Conservation (phyloP, 2,329 filamentous ascomycete species). For the Xylaria sp. region DNA sequence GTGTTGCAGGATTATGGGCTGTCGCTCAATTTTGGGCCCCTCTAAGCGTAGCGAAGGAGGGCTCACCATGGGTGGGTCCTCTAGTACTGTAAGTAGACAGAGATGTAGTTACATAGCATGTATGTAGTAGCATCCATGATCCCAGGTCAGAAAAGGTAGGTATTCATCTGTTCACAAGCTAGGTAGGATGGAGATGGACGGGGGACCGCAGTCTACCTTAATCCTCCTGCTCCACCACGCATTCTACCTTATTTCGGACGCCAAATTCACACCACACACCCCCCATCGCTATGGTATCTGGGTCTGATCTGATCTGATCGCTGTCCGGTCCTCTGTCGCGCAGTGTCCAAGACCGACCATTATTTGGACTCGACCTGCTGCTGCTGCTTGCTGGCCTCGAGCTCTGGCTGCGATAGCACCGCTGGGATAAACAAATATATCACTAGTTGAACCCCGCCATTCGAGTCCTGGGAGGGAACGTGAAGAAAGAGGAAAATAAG, state of each 20-base stretch:
- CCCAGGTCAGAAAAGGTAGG: background rate
- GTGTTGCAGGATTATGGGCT: too few species aligned
- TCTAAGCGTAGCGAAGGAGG: too few species aligned
- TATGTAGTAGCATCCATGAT: too few species aligned
- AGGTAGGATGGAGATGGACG: background rate
- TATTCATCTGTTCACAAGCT: background rate
- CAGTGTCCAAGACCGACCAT: slow-evolving; percentile 1
- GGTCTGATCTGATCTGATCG: slow-evolving; percentile 15
- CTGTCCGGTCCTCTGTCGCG: slow-evolving; percentile 21
- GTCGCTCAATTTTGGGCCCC: too few species aligned
- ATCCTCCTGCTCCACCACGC: slow-evolving; percentile 17
- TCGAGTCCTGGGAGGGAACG: too few species aligned
- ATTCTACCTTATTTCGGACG: slow-evolving; percentile 10
- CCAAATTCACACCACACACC: slow-evolving; percentile 18
- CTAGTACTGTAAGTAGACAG: too few species aligned
- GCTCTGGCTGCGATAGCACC: too few species aligned
- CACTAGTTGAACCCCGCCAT: background rate
- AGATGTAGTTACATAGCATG: too few species aligned
- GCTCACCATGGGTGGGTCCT: too few species aligned
- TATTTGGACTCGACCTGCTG: background rate
- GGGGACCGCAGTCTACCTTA: slow-evolving; percentile 7
- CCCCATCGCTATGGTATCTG: slow-evolving; percentile 19
- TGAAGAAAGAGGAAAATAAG: background rate
- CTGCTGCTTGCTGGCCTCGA: background rate
- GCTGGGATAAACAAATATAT: background rate